phyloP scores from a whole-genome alignment of 495 filamentous ascomycete species.

The Podospora didyma region DNA sequence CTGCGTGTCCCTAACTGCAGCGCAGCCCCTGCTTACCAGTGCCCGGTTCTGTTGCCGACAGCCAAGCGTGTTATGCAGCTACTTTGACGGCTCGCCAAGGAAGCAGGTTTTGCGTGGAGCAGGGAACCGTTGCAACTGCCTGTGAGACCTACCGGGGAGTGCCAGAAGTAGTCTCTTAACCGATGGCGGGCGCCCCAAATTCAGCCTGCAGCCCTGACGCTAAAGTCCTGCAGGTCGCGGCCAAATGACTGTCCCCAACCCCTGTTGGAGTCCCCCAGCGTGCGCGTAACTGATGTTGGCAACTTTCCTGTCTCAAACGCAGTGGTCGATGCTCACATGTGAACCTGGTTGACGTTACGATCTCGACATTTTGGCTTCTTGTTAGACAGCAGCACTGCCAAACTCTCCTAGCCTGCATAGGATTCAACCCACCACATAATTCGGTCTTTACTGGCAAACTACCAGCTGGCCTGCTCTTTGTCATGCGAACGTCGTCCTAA shows the following conservation, averaged over 20 bases:
- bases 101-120: background rate
- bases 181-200: background rate
- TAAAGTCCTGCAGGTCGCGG: background rate
- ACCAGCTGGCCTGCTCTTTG: background rate
- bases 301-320: background rate
- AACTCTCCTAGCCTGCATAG: too few species aligned
- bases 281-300: background rate
- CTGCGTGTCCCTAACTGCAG: constrained; percentile 4
- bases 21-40: background rate
- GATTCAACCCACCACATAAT: background rate
- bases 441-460: background rate
- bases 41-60: background rate
- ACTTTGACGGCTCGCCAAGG: background rate
- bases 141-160: too few species aligned
- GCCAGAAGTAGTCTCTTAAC: background rate
- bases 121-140: too few species aligned
- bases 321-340: background rate
- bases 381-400: background rate
- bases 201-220: background rate
- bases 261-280: too few species aligned
- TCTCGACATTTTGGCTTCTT: background rate
- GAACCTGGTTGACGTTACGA: background rate
- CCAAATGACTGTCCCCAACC: too few species aligned
- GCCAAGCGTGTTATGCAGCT: background rate
- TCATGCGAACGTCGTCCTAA: background rate